Base-by-base conservation (phyloP, 139 green algal species). In the Micromonas pusilla region DNA sequence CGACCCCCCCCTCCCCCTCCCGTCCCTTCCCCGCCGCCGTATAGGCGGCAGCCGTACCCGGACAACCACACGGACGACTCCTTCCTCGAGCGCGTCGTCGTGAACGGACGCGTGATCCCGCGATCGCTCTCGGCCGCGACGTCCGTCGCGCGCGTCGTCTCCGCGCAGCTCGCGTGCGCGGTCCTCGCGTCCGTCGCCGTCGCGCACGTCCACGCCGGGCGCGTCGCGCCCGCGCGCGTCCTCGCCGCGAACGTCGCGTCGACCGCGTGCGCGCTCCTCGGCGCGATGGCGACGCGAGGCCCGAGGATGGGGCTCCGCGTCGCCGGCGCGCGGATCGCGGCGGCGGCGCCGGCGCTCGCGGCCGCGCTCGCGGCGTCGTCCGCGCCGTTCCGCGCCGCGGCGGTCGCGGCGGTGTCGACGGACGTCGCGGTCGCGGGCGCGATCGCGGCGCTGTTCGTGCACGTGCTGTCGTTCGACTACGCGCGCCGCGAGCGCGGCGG, bases 401-500 rank as follows among this genome's bases (percentile, higher is more conserved):
- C 62, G 68, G 62, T 36, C 19, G 68, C 68, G 68, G 37, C 68
- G 68, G 25, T 75, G 37, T 38, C 20, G 19, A 23, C 30, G 34
- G 68, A 75, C 37, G 62, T 36, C 36, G 68, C 68, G 3, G 37
- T 36, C 6, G 68, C 33, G 4, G 21, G 23, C 38, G 26, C 68
- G 23, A 19, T 23, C 0, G 13, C 36, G 34, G 3, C 38, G 28
- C 65, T 72, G 3, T 25, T 5, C 3, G 4, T 39, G 28, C 33
- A 72, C 65, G 28, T 39, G 4, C 21, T 72, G 4, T 20, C 65
- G 65, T 45, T 45, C 30, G 65, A 72, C 38, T 72, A 72, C 68
- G 68, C 68, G 68, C 53, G 52, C 26, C 19, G 25, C 23, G 25
- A 72, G 52, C 66, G 52, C 31, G 66, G 25, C n/a, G n/a, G n/a